A percentile compares a stretch with the other conserved stretches of the same genome.
Conservation (phyloP, 352 stramenopile species). For the Globisporangium irregulare region DNA sequence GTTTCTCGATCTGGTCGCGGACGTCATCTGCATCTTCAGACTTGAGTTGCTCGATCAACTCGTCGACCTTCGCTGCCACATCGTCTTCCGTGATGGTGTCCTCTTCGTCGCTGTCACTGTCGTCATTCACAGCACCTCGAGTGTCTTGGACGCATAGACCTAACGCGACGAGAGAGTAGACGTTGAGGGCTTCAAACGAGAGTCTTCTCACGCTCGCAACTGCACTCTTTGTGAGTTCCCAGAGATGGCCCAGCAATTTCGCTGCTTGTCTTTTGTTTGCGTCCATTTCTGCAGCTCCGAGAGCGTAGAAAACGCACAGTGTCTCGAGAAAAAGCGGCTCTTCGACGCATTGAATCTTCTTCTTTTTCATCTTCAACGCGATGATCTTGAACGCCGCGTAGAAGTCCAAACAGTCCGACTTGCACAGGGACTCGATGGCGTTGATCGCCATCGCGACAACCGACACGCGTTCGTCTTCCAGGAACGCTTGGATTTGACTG, state of each 20-base stretch:
- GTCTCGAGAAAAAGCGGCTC: slow-evolving; percentile 52
- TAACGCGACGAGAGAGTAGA: slow-evolving; percentile 47
- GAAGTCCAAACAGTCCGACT: slow-evolving; percentile 68
- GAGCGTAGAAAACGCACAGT: slow-evolving; percentile 52
- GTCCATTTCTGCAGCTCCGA: slow-evolving; percentile 35
- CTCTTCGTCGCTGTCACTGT: slow-evolving; percentile 30
- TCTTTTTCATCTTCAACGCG: slow-evolving; percentile 60
- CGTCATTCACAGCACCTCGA: slow-evolving; percentile 12
- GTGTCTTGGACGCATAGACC: slow-evolving; percentile 27
- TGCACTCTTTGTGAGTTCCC: slow-evolving; percentile 39
- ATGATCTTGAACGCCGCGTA: slow-evolving; percentile 78
- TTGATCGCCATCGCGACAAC: slow-evolving; percentile 65
- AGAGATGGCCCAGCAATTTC: slow-evolving; percentile 50
- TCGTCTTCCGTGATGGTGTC: slow-evolving; percentile 31
- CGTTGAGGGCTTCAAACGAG: slow-evolving; percentile 42
- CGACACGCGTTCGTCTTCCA: slow-evolving; percentile 50
- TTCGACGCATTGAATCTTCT: slow-evolving; percentile 46
- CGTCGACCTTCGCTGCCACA: slow-evolving; percentile 43
- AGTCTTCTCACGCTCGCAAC: slow-evolving; percentile 32
- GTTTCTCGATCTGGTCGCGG: slow-evolving; percentile 32
- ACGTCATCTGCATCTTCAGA: slow-evolving; percentile 34
- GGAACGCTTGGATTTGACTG: slow-evolving; percentile 44
- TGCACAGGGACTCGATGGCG: slow-evolving; percentile 54
- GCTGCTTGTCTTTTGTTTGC: slow-evolving; percentile 37
- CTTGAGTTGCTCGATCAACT: slow-evolving; percentile 36